Percentiles rank a stretch among this genome's conserved stretches.
phyloP scores from a whole-genome alignment of 257 asterid genomes.

The Forsythia viridissima region DNA sequence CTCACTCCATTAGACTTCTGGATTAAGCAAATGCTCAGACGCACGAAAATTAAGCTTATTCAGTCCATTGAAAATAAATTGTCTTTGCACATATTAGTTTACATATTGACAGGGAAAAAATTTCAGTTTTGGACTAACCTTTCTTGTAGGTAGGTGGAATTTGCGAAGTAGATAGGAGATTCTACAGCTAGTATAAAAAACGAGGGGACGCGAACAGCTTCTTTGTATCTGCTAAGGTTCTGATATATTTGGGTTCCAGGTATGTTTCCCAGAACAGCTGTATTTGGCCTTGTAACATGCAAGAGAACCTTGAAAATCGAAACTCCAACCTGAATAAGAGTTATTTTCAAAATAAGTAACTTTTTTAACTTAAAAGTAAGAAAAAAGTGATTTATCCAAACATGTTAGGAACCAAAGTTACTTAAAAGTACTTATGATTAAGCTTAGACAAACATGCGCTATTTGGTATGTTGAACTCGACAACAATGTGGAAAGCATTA shows the following conservation, averaged over 20 bases:
- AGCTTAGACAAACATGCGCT: neutral
- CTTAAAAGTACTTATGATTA: neutral
- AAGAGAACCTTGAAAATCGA: constrained; percentile 88
- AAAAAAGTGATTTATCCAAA: neutral
- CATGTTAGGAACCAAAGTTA: neutral
- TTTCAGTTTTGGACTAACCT: constrained; percentile 40
- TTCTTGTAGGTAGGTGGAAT: constrained; percentile 84
- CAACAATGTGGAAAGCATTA: neutral
- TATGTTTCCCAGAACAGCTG: constrained; percentile 65
- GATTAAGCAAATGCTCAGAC: neutral
- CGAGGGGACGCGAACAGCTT: constrained; percentile 67
- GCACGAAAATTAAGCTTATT: neutral
- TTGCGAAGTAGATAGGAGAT: constrained; percentile 88
- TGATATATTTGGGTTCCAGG: constrained; percentile 84
- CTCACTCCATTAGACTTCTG: neutral
- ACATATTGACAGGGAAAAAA: neutral
- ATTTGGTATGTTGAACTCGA: neutral
- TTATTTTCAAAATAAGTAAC: neutral
- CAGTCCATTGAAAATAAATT: too few relatives aligned
- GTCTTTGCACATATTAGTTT: too few relatives aligned
- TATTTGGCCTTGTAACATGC: constrained; percentile 93
- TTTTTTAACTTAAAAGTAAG: neutral
- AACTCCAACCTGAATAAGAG: constrained; percentile 66
- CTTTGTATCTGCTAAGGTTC: constrained; percentile 62
- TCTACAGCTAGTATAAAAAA: constrained; percentile 73